A percentile compares a stretch with the other conserved stretches of the same genome.
Conservation (phyloP, 139 green algal species). For the Tetradesmus obliquus region DNA sequence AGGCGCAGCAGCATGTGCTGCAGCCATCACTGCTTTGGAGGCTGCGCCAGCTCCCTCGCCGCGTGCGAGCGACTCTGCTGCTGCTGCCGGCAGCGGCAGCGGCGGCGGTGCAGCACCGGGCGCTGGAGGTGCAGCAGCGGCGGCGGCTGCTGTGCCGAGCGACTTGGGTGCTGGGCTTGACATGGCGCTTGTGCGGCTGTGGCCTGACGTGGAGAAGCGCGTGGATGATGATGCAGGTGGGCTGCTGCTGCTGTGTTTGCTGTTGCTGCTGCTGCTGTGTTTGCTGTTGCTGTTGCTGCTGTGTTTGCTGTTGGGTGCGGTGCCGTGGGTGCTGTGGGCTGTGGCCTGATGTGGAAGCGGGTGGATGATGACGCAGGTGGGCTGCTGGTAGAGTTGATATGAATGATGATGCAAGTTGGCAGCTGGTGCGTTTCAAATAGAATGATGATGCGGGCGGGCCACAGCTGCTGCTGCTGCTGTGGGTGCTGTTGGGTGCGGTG, state of each 20-base stretch:
- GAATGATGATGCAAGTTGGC: too few species aligned
- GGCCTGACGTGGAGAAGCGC: constrained; percentile 53
- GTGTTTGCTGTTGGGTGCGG: neutral
- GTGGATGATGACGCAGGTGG: neutral
- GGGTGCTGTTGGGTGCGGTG: too few species aligned
- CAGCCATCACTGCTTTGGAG: neutral
- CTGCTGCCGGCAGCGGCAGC: neutral
- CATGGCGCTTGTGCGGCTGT: constrained; percentile 35
- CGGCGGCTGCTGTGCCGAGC: constrained; percentile 16
- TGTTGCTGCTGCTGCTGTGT: too few species aligned
- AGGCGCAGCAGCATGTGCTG: constrained; percentile 34
- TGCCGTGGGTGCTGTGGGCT: neutral
- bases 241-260: neutral
- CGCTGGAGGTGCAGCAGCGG: neutral
- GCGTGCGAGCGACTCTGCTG: neutral
- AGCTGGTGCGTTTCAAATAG: too few species aligned
- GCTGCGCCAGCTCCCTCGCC: neutral
- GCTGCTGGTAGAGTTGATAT: too few species aligned
- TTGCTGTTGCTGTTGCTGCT: too few species aligned
- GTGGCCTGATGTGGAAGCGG: neutral
- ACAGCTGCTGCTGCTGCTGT: neutral
- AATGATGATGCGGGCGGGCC: too few species aligned
- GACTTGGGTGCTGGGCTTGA: constrained; percentile 53
- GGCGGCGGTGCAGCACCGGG: neutral
- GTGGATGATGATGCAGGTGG: constrained; percentile 49